A percentile compares a stretch with the other conserved stretches of the same genome.
Evolutionary conservation across 768 basidiomycete species (phyloP).

Genomic region (Boletus reticuloceps): DNA sequence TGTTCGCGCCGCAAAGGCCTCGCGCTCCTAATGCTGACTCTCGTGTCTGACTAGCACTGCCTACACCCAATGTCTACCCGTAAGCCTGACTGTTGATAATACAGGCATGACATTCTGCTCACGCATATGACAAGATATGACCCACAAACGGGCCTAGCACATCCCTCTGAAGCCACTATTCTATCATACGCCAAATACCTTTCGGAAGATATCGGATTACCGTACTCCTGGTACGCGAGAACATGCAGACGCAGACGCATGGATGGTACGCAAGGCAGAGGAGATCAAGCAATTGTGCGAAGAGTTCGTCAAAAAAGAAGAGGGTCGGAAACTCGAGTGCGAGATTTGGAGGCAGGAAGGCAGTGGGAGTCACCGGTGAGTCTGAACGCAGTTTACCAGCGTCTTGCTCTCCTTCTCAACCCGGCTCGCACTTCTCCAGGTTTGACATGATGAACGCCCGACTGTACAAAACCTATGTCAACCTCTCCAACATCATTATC

Average conservation of each 20-base stretch:
- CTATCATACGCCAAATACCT: conserved; percentile 61
- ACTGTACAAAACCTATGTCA: conserved; percentile 82
- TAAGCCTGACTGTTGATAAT: conserved; percentile 29
- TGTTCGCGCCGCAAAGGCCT: not conserved
- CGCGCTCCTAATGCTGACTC: not conserved
- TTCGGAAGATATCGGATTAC: conserved; percentile 86
- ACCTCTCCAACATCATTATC: conserved; percentile 86
- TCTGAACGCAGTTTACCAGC: not conserved
- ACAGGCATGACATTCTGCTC: not conserved
- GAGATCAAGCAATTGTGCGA: conserved; percentile 64
- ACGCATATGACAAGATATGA: conserved; percentile 31
- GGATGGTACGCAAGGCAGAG: conserved; percentile 71
- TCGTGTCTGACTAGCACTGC: conserved; percentile 44
- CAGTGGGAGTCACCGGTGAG: conserved; percentile 83
- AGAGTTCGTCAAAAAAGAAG: conserved; percentile 39
- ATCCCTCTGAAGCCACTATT: conserved; percentile 70
- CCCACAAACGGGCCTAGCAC: conserved; percentile 56
- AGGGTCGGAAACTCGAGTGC: conserved; percentile 68
- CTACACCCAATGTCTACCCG: conserved; percentile 53
- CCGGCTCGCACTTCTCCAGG: conserved; percentile 34
- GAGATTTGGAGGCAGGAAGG: conserved; percentile 91
- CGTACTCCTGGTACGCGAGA: conserved; percentile 89
- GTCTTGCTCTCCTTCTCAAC: not conserved
- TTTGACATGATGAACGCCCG: conserved; percentile 91
- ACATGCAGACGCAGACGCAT: conserved; percentile 80